Evolutionary conservation across 805 yeast genomes (phyloP).

Genomic region (Metschnikowia lachancei): DNA sequence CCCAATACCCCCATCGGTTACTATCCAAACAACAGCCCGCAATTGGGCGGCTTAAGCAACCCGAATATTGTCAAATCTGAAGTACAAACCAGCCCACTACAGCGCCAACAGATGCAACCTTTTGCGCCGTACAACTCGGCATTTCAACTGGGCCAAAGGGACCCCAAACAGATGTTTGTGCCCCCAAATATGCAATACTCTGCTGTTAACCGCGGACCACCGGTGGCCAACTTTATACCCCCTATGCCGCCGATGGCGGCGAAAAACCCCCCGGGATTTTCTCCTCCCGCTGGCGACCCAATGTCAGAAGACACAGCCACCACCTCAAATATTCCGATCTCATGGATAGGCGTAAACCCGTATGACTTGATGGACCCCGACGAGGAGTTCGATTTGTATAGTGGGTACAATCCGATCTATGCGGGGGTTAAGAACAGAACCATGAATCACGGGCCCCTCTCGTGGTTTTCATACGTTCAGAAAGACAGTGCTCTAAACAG

Average conservation of each 20-base stretch:
- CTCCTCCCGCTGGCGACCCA: neutral
- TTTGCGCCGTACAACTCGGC: neutral
- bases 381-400: slow-evolving; percentile 42
- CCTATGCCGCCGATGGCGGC: neutral
- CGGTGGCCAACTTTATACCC: neutral
- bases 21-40: neutral
- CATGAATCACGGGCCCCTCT: slow-evolving; percentile 51
- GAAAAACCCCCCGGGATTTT: neutral
- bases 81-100: neutral
- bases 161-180: neutral
- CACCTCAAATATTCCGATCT: no score
- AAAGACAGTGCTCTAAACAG: slow-evolving; percentile 38
- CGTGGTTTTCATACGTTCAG: slow-evolving; percentile 47
- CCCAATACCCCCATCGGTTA: neutral
- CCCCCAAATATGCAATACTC: no score
- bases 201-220: no score
- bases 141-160: neutral
- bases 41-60: neutral
- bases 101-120: neutral
- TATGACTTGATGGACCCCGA: slow-evolving; percentile 16
- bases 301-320: neutral
- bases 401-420: slow-evolving; percentile 43
- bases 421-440: slow-evolving; percentile 37
- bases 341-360: slow-evolving; percentile 9
- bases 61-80: neutral